Evolutionary conservation across 768 basidiomycete genomes (phyloP), one percentile per base, ranked within the genome.

Genomic region (Lactarius sp.): DNA sequence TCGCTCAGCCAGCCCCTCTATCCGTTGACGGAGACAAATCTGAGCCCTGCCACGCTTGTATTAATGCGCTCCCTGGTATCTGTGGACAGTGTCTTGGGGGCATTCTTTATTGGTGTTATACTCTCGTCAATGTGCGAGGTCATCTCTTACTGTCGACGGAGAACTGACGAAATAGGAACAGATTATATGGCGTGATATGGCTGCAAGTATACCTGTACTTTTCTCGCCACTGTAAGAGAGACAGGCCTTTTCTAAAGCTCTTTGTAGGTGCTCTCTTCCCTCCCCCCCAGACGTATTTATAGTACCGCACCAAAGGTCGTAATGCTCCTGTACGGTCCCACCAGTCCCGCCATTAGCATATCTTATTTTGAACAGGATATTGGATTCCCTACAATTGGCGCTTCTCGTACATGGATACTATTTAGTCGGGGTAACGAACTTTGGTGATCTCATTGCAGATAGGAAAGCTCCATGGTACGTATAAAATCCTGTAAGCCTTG

Each of bases 121-220:
- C 16, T 52, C n/a, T 60, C 59, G 18, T 60, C 59, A 3, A 52
- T 60, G 58, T 59, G 12, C 46, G 56, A 16, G 34, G 36, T 18
- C 2, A 51, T 31, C 49, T 41, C 33, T 51, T 12, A 6, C 7
- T 31, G 33, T 6, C 44, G 6, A 6, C 10, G 3, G 36, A 59
- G 57, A 51, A 4, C 27, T 47, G 46, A 57, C 56, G 34, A 13
- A 36, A 22, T 7, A 34, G 31, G 12, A 27, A 5, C 22, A 59
- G 58, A 22, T 50, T 59, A 36, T 59, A 59, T 3, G 58, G 58
- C 12, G 58, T 51, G n/a, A 59, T 37, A 41, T 59, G 58, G n/a
- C 49, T 51, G 20, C 58, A 59, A 31, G 37, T 51, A 7, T 59
- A 41, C n/a, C 39, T 37, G 3, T 59, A 59, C 37, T 59, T 59